Evolutionary conservation across 2,329 filamentous ascomycete species (phyloP), one percentile per base, ranked within the genome.

Genomic region (Fusarium marasasianum): DNA sequence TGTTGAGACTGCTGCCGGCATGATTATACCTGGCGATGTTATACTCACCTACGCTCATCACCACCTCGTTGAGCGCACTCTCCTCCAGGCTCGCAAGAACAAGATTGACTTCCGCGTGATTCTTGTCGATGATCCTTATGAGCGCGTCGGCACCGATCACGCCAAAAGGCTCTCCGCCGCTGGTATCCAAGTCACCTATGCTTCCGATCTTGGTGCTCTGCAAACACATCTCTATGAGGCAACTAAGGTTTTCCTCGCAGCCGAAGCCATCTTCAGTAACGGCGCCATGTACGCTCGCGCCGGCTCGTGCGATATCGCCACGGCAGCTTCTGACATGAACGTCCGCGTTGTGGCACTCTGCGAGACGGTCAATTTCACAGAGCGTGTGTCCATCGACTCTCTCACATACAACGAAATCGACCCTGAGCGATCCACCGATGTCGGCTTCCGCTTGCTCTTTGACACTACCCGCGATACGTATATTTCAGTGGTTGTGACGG

Each of bases 261-360:
- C 95, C 9, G 95, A 98, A 81, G 94, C 94, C 44, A 96, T 99
- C 91, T 96, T 98, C 84, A 95, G 94, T 76, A 98, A 98, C 82
- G 96, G 96, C 13, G 90, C 94, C 40, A 88, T 99, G 77, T 97
- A 97, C 82, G 96, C 93, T 9, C 91, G 95, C 26, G 91, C 94
- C 15, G 96, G 96, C 69, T 98, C 95, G 8, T 94, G 94, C 31
- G 90, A 96, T 67, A 89, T 98, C 15, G 95, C 96, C 24, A 93
- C 96, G 86, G 91, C 93, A 47, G 96, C 95, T 11, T 90, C 92
- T 58, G 90, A 93, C 64, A 87, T 91, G 26, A 91, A 92, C 66
- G 90, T 95, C 43, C 93, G 94, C 2, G 94, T 98, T 66, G 91
- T 97, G 40, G 94, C 97, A 7, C 93, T 97, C 67, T 98, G 94